phyloP scores from a whole-genome alignment of 108 stramenopile species.

The Skeletonema potamos region DNA sequence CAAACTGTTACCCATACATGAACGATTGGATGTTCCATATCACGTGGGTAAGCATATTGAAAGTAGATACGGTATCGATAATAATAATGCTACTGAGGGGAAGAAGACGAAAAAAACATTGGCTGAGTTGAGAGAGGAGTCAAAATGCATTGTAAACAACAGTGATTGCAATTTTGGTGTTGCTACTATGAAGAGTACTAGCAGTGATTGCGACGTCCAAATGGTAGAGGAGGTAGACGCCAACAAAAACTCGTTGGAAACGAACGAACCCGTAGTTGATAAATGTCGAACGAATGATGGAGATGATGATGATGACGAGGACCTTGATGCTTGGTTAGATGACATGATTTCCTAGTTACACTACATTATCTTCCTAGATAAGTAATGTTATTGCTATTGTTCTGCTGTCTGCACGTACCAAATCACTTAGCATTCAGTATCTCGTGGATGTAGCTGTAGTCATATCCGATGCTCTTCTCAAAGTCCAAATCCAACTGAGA shows the following conservation, averaged over 20 bases:
- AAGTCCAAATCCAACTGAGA: too few relatives aligned
- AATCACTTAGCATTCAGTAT: too few relatives aligned
- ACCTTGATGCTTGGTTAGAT: constrained; percentile 37
- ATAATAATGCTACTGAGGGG: neutral
- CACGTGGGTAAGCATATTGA: constrained; percentile 10
- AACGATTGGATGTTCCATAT: constrained; percentile 18
- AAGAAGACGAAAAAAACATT: constrained; percentile 40
- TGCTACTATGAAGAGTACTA: too few relatives aligned
- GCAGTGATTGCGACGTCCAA: neutral
- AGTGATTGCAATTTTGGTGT: too few relatives aligned
- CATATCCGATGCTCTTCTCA: too few relatives aligned
- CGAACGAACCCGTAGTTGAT: neutral
- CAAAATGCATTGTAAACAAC: constrained; percentile 4
- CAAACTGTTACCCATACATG: constrained; percentile 18
- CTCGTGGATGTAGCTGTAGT: too few relatives aligned
- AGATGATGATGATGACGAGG: constrained; percentile 21
- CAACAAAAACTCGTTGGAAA: neutral
- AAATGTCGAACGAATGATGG: too few relatives aligned
- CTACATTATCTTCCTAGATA: too few relatives aligned
- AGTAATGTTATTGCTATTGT: too few relatives aligned
- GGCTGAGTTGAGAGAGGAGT: constrained; percentile 32
- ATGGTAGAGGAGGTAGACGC: neutral
- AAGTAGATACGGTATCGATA: neutral
- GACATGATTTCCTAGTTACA: constrained; percentile 24
- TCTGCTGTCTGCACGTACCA: too few relatives aligned